Percentiles rank a stretch among this genome's conserved stretches.
phyloP scores from a whole-genome alignment of 495 filamentous ascomycete species.

The Aspergillus wentii region DNA sequence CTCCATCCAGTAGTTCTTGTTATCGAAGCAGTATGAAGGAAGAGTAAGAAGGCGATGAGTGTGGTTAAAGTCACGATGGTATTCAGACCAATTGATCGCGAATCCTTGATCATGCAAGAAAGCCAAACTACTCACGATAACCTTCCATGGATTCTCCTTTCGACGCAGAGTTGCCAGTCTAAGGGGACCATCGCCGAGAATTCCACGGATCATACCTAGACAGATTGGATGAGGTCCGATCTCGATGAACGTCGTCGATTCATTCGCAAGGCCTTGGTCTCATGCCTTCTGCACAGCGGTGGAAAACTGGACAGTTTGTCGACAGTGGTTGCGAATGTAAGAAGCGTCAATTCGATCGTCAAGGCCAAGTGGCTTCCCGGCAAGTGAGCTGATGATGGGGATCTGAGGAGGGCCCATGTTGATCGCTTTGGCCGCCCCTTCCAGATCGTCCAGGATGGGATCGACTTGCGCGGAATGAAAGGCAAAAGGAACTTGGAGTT shows the following conservation, averaged over 20 bases:
- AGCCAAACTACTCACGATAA: slow-evolving; percentile 45
- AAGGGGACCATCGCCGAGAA: slow-evolving; percentile 14
- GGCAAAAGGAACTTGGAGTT: slow-evolving; percentile 42
- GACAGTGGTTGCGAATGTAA: slow-evolving; percentile 22
- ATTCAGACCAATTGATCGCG: slow-evolving; percentile 62
- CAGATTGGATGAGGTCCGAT: slow-evolving; percentile 37
- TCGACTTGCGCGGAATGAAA: slow-evolving; percentile 49
- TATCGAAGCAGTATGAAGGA: slow-evolving; percentile 53
- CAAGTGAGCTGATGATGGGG: slow-evolving; percentile 28
- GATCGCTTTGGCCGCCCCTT: slow-evolving; percentile 25
- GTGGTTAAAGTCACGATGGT: slow-evolving; percentile 51
- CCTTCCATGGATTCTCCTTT: slow-evolving; percentile 46
- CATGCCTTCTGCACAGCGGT: slow-evolving; percentile 19
- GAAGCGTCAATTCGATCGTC: slow-evolving; percentile 17
- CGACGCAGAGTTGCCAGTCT: slow-evolving; percentile 42
- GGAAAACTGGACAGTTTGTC: slow-evolving; percentile 28
- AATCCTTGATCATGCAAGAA: slow-evolving; percentile 53
- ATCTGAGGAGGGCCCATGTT: slow-evolving; percentile 26
- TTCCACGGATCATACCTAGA: slow-evolving; percentile 15
- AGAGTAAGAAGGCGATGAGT: slow-evolving; percentile 54
- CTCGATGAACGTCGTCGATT: slow-evolving; percentile 29
- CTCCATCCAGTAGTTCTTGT: slow-evolving; percentile 39
- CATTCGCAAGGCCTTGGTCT: slow-evolving; percentile 11
- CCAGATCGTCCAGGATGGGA: slow-evolving; percentile 41
- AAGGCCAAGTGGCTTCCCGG: slow-evolving; percentile 13